Evolutionary conservation across 495 filamentous ascomycete species (phyloP).

Genomic region (Aspergillus hancockii): DNA sequence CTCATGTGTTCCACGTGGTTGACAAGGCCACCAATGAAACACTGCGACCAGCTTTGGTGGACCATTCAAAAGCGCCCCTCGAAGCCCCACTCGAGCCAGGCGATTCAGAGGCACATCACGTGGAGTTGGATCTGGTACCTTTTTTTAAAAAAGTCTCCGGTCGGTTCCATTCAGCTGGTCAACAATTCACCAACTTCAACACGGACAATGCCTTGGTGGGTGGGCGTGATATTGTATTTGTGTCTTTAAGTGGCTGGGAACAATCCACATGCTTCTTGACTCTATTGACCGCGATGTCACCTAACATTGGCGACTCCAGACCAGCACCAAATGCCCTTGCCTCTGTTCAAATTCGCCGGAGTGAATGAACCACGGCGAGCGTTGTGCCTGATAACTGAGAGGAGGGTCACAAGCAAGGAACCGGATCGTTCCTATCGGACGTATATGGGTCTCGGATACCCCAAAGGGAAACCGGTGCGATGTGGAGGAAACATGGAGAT

Average conservation of each 20-base stretch:
- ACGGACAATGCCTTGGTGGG: too few species aligned
- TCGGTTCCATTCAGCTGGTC: too few species aligned
- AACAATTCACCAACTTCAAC: too few species aligned
- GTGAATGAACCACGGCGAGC: background rate
- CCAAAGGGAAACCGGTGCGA: background rate
- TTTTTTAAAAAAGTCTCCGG: background rate
- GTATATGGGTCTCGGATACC: background rate
- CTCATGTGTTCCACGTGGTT: background rate
- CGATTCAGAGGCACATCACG: background rate
- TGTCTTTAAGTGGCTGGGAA: background rate
- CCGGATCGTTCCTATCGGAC: background rate
- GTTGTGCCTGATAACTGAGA: too few species aligned
- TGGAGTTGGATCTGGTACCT: background rate
- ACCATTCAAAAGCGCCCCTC: background rate
- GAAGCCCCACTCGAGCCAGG: too few species aligned
- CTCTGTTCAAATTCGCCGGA: background rate
- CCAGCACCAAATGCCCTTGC: background rate
- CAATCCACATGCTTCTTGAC: background rate
- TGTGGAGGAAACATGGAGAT: background rate
- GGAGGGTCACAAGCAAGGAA: background rate
- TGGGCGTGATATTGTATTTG: too few species aligned
- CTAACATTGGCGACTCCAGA: background rate
- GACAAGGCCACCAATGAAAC: background rate
- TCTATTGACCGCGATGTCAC: background rate
- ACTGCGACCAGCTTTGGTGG: background rate